phyloP scores from a whole-genome alignment of 192 early-diverging fungal species.

The Piromyces sp. region DNA sequence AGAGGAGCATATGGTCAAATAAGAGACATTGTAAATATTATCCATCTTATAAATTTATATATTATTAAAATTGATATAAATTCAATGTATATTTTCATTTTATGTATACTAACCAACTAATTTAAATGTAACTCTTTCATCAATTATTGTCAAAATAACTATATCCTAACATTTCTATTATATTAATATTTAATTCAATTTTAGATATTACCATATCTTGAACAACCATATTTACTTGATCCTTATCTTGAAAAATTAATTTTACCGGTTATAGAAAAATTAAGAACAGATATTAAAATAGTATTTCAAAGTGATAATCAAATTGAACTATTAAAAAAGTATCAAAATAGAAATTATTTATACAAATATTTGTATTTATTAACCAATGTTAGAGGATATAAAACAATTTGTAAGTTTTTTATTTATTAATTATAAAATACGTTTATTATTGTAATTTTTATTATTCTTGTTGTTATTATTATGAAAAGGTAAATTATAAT shows the following conservation, averaged over 20 bases:
- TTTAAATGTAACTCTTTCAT: background rate
- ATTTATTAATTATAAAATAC: no score
- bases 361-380: constrained; percentile 54
- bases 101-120: no score
- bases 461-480: no score
- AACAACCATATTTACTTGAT: constrained; percentile 59
- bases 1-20: background rate
- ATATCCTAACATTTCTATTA: no score
- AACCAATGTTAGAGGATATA: constrained; percentile 75
- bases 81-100: no score
- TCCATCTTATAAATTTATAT: no score
- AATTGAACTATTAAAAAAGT: background rate
- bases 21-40: background rate
- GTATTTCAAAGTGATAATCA: background rate
- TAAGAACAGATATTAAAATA: constrained; percentile 16
- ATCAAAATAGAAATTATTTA: constrained; percentile 2
- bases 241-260: constrained; percentile 50
- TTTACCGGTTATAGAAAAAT: constrained; percentile 28
- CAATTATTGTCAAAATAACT: no score
- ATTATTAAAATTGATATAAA: no score
- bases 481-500: no score
- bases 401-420: constrained; percentile 47
- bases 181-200: no score
- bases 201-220: constrained; percentile 6
- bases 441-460: no score